These are phyloP conservation scores for Epichloe sp. DNA, from an alignment of 2,329 filamentous ascomycete species.

Conservation along the genomic window DNA sequence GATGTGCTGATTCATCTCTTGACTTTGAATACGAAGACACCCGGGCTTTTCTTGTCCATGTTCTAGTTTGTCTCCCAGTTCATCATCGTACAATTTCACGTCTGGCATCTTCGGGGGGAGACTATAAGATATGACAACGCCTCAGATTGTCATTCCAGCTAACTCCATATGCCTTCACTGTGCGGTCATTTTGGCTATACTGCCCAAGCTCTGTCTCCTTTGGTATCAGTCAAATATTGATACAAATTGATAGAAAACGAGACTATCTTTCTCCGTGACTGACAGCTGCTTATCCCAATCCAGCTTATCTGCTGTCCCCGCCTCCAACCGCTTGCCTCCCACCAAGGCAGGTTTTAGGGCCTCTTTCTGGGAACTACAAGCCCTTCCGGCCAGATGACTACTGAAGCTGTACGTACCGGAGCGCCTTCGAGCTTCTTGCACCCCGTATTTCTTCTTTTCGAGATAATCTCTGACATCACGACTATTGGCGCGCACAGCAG, in stretches of 20 bases:
- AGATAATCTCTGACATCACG: not conserved
- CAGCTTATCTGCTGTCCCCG: not conserved
- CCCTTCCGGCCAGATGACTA: slow-evolving; percentile 10
- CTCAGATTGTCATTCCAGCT: not conserved
- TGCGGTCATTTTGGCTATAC: not conserved
- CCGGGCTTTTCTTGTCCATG: not conserved
- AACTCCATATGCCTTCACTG: not conserved
- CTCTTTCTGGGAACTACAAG: not conserved
- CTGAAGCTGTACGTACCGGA: slow-evolving; percentile 10
- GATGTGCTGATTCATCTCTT: not conserved
- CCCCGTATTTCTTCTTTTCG: not conserved
- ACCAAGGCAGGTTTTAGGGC: not conserved
- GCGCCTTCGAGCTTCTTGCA: not conserved
- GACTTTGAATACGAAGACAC: not conserved
- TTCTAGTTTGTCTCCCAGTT: not conserved
- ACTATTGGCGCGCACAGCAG: slow-evolving; percentile 14
- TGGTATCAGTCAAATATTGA: not conserved
- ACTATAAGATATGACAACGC: not conserved
- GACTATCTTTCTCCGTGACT: not conserved
- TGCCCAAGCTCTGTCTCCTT: not conserved
- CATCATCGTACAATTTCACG: not conserved
- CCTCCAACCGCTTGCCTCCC: slow-evolving; percentile 1
- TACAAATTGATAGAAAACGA: not conserved
- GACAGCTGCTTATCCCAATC: not conserved
- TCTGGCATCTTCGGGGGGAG: not conserved